Conservation (phyloP, 345 rosid genomes). For the Laguncularia racemosa region DNA sequence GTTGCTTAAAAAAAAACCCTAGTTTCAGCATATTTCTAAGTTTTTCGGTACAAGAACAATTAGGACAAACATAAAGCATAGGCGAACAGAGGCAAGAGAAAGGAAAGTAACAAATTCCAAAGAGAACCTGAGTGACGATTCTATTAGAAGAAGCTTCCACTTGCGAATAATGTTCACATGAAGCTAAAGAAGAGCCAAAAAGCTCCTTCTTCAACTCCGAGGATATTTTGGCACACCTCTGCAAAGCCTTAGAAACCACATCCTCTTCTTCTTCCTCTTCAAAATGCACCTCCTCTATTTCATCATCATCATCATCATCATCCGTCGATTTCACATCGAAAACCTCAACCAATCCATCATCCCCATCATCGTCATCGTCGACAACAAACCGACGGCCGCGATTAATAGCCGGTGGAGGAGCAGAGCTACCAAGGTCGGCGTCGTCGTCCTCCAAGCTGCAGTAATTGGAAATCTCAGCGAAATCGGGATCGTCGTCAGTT, state of each 20-base stretch:
- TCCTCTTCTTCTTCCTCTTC: slow-evolving; percentile 34
- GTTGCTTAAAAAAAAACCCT: too few relatives aligned
- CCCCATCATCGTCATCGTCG: slow-evolving; percentile 55
- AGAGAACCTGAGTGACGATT: slow-evolving; percentile 78
- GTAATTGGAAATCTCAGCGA: slow-evolving; percentile 20
- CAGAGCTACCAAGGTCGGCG: slow-evolving; percentile 12
- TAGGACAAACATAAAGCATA: background rate
- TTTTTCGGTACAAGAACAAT: too few relatives aligned
- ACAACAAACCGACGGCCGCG: slow-evolving; percentile 69
- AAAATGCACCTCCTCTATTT: slow-evolving; percentile 8
- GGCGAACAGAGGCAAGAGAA: background rate
- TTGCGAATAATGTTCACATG: slow-evolving; percentile 73
- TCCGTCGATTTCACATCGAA: slow-evolving; percentile 38
- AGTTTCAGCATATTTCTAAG: too few relatives aligned
- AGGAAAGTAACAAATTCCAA: background rate
- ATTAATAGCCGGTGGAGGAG: slow-evolving; percentile 2
- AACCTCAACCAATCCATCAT: slow-evolving; percentile 36
- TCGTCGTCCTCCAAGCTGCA: slow-evolving; percentile 44
- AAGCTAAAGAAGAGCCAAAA: slow-evolving; percentile 57
- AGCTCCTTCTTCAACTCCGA: slow-evolving; percentile 65
- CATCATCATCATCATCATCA: slow-evolving; percentile 18
- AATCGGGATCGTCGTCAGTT: slow-evolving; percentile 39
- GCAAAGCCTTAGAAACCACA: slow-evolving; percentile 83
- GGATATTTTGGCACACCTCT: slow-evolving; percentile 81
- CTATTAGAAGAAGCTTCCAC: slow-evolving; percentile 73